Evolutionary conservation across 2,329 filamentous ascomycete species (phyloP).

Genomic region (Zymoseptoria ardabiliae): DNA sequence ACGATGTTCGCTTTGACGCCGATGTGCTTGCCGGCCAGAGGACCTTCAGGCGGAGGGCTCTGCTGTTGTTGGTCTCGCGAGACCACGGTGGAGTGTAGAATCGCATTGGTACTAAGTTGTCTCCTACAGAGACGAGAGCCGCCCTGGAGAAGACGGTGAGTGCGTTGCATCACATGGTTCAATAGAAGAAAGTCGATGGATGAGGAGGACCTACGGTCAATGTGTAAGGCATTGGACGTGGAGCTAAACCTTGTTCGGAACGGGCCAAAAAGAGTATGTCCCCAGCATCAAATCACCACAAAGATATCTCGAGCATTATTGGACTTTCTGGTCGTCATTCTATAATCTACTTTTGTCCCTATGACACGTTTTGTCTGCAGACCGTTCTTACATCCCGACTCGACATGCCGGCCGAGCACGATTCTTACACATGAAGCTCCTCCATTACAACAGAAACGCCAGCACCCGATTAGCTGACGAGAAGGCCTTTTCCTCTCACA

Average conservation of each 20-base stretch:
- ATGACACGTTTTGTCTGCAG: background rate
- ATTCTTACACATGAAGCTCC: background rate
- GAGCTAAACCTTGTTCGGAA: background rate
- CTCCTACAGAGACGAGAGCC: slow-evolving; percentile 8
- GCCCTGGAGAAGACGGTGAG: slow-evolving; percentile 13
- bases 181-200: background rate
- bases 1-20: slow-evolving; percentile 48
- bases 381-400: background rate
- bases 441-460: background rate
- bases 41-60: background rate
- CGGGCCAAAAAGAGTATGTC: background rate
- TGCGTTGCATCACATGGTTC: slow-evolving; percentile 17
- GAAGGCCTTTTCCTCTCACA: background rate
- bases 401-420: background rate
- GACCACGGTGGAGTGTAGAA: background rate
- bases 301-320: background rate
- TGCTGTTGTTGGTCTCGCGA: background rate
- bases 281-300: background rate
- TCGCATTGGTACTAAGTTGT: slow-evolving; percentile 1
- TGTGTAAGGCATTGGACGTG: background rate
- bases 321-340: background rate
- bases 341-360: background rate
- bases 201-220: background rate
- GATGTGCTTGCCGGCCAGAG: slow-evolving; percentile 31
- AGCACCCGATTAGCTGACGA: background rate